Base-by-base conservation (phyloP, 2,329 filamentous ascomycete species). In the Diaporthe citriasiana region DNA sequence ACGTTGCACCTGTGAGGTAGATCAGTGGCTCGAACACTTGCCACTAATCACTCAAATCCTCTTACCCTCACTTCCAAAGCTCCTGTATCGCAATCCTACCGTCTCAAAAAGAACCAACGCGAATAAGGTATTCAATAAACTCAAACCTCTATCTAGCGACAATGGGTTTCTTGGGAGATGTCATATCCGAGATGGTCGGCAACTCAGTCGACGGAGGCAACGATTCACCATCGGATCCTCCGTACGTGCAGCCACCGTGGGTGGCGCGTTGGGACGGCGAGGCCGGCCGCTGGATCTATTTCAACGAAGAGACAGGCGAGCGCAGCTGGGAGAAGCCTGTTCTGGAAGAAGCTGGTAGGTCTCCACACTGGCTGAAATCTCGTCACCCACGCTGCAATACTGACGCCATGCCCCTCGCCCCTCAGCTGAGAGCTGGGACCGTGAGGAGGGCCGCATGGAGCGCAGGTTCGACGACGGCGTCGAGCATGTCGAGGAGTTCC, bases 241-340 rank as follows among this genome's bases (percentile, higher is more conserved):
- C 73, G 7, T 72, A 72, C 17, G 73, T 74, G 59, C 73, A 72
- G n/a, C 70, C 69, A 0, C 73, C 73, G 0, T 74, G 70, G 73
- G 70, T 69, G 3, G 30, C 70, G 4, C 73, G 73, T 19, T 74
- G 73, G 73, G 73, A 74, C 38, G 55, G 60, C 70, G 70, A 74
- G 38, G 60, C 56, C 25, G 69, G 60, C 53, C 70, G 73, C 53
- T 74, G 73, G 73, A 56, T 74, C 60, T 74, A 72, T 19, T 42
- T 74, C 70, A 74, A 74, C 47, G 73, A 74, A 15, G 69, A 59
- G 35, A 74, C 73, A 12, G 73, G 73, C 35, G 73, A 74, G 60
- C 73, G 73, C 53, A 74, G 69, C 45, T 72, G 63, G 51, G 73
- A 74, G 45, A 60, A 30, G 22, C 73, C 73, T 13, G 53, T 74